Conservation (phyloP, 305 asterid species). For the Caryopteris hybrid region DNA sequence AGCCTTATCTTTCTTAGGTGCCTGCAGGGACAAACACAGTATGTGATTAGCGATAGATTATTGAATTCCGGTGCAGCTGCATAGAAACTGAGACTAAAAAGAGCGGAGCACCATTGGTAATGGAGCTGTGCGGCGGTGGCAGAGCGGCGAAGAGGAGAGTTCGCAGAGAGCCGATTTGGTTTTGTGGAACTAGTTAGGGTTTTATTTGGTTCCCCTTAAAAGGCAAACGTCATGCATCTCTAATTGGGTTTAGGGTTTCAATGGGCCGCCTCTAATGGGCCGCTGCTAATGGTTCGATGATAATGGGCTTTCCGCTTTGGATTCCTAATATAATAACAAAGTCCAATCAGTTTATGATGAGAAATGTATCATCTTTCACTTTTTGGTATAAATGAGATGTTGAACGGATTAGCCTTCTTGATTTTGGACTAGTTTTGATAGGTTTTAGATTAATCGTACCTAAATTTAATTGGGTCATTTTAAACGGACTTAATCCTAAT, state of each 20-base stretch:
- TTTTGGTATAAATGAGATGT: too few species aligned
- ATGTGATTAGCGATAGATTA: background rate
- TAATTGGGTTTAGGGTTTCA: constrained; percentile 1
- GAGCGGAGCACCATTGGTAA: constrained; percentile 23
- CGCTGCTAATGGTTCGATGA: too few species aligned
- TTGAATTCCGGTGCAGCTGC: background rate
- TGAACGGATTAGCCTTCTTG: too few species aligned
- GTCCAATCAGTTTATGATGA: too few species aligned
- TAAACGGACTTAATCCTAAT: too few species aligned
- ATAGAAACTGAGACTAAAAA: background rate
- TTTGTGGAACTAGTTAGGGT: background rate
- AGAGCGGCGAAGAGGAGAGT: constrained; percentile 9
- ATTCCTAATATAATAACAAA: too few species aligned
- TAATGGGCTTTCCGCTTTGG: background rate
- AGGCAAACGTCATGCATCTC: background rate
- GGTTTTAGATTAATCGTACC: too few species aligned
- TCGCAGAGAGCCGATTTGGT: background rate
- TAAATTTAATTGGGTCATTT: too few species aligned
- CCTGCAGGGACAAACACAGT: constrained; percentile 23
- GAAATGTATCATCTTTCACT: too few species aligned
- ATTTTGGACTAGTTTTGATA: too few species aligned
- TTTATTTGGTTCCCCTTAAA: background rate
- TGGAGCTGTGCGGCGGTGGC: background rate
- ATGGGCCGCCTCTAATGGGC: constrained; percentile 4
- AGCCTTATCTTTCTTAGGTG: constrained; percentile 59